Conservation (phyloP, 176 grass and related monocot genomes). For the Bromus sterilis region DNA sequence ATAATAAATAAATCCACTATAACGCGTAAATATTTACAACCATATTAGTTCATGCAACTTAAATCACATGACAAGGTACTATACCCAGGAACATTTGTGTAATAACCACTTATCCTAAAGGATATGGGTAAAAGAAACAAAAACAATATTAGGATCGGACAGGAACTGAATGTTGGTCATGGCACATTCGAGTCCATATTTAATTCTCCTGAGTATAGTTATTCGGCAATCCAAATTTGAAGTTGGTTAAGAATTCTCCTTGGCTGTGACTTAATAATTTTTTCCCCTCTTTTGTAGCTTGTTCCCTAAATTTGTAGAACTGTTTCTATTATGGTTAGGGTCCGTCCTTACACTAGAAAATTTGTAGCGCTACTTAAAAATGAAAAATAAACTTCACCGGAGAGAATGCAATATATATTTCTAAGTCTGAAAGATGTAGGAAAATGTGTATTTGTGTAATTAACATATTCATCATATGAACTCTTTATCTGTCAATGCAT, state of each 20-base stretch:
- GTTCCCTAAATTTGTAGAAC: neutral
- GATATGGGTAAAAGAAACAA: neutral
- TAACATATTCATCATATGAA: neutral
- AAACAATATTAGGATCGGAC: neutral
- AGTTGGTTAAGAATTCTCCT: neutral
- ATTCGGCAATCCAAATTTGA: neutral
- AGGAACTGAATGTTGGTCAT: neutral
- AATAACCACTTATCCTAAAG: neutral
- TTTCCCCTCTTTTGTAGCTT: neutral
- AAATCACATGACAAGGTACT: too few species aligned
- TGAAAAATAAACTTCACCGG: too few species aligned
- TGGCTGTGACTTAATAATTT: neutral
- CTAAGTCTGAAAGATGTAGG: too few species aligned
- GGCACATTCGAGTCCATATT: neutral
- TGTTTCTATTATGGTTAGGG: neutral
- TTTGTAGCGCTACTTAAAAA: neutral
- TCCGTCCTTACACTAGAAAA: too few species aligned
- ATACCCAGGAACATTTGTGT: too few species aligned
- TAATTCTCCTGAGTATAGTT: neutral
- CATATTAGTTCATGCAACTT: too few species aligned
- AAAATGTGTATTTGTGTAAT: too few species aligned
- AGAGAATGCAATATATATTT: neutral
- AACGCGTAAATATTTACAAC: too few species aligned
- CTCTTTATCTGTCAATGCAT: too few species aligned
- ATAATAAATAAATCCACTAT: too few species aligned